phyloP scores from a whole-genome alignment of 225 moss, liverwort and hornwort genomes.

The Bryoerythrophyllum caledonicum region DNA sequence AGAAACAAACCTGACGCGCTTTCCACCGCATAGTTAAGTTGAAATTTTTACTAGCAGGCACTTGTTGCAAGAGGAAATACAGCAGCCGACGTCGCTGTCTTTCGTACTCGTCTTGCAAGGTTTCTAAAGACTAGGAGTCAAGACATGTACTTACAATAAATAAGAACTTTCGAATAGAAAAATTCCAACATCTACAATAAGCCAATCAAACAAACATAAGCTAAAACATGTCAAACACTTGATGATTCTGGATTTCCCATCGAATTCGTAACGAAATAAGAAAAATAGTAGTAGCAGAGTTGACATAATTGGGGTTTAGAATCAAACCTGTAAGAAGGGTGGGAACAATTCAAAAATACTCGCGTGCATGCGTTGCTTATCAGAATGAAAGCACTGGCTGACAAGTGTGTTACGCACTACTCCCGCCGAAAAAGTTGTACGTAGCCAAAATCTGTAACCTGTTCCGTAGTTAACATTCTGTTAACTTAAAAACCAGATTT shows the following conservation, averaged over 20 bases:
- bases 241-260: neutral
- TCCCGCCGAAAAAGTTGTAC: constrained; percentile 84
- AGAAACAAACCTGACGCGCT: constrained; percentile 74
- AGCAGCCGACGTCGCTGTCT: constrained; percentile 85
- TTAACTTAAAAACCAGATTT: constrained; percentile 21
- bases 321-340: constrained; percentile 66
- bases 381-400: constrained; percentile 94
- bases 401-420: constrained; percentile 94
- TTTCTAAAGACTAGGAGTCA: constrained; percentile 76
- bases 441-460: constrained; percentile 90
- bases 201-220: neutral
- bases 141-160: constrained; percentile 21
- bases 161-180: no score
- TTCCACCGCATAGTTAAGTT: constrained; percentile 77
- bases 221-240: constrained; percentile 10
- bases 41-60: constrained; percentile 93
- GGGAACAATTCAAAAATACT: constrained; percentile 88
- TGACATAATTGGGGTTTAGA: constrained; percentile 4
- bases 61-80: constrained; percentile 93
- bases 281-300: neutral
- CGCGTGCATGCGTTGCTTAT: constrained; percentile 83
- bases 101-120: constrained; percentile 96
- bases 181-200: neutral
- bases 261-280: neutral
- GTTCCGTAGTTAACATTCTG: constrained; percentile 16